Evolutionary conservation across 2,329 filamentous ascomycete species (phyloP).

Genomic region (Tolypocladium tropicale): DNA sequence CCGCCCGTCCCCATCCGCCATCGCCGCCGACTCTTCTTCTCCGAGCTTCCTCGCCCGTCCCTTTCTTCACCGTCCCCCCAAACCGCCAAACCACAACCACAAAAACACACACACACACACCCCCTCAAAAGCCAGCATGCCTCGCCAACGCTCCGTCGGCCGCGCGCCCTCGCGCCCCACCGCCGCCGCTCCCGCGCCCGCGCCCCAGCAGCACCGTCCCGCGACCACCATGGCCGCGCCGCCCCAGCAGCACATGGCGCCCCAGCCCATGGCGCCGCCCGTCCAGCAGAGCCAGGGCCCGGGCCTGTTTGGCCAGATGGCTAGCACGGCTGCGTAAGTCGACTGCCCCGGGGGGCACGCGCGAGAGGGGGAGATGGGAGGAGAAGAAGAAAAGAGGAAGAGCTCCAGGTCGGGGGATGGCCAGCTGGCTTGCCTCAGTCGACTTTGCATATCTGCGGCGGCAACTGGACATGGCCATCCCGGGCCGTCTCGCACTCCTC

Average conservation of each 20-base stretch:
- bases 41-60: slow-evolving; percentile 2
- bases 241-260: slow-evolving; percentile 33
- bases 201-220: slow-evolving; percentile 56
- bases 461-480: too few species aligned
- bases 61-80: slow-evolving; percentile 2
- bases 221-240: slow-evolving; percentile 56
- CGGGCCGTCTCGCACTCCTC: too few species aligned
- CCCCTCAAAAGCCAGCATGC: slow-evolving; percentile 50
- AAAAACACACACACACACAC: not conserved
- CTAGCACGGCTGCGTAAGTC: slow-evolving; percentile 90
- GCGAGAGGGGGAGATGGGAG: not conserved
- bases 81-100: slow-evolving; percentile 3
- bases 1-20: too few species aligned
- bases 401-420: not conserved
- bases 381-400: not conserved
- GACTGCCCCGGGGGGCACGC: not conserved
- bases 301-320: slow-evolving; percentile 93
- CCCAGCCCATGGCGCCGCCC: slow-evolving; percentile 35
- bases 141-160: slow-evolving; percentile 65
- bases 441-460: not conserved
- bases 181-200: slow-evolving; percentile 45
- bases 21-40: slow-evolving; percentile 2
- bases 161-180: slow-evolving; percentile 58
- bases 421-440: not conserved
- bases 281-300: slow-evolving; percentile 53